Conservation (phyloP, 768 basidiomycete species). For the Tricholoma terreum region DNA sequence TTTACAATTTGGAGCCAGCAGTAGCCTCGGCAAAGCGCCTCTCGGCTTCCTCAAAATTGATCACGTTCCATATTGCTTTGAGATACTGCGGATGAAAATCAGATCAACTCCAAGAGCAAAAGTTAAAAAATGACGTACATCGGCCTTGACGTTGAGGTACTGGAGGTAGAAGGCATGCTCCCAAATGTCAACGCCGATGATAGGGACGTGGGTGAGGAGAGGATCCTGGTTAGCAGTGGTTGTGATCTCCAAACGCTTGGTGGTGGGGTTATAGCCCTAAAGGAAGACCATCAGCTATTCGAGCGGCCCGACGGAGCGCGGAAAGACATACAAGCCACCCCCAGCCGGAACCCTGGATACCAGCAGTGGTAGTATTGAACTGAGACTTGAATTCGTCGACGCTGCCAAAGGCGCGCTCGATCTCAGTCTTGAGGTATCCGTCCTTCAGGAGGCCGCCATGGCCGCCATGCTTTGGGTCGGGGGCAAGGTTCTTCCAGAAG, state of each 20-base stretch:
- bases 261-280: conserved; percentile 67
- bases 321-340: conserved; percentile 81
- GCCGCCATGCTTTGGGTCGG: conserved; percentile 48
- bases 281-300: not conserved
- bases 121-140: conserved; percentile 52
- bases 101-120: not conserved
- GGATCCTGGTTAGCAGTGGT: conserved; percentile 98
- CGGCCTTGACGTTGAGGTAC: conserved; percentile 92
- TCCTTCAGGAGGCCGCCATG: conserved; percentile 55
- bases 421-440: conserved; percentile 66
- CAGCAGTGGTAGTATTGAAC: conserved; percentile 82
- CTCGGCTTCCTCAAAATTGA: conserved; percentile 89
- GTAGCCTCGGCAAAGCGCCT: conserved; percentile 32
- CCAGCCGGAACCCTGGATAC: conserved; percentile 93
- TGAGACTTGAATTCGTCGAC: conserved; percentile 72
- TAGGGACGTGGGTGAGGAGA: conserved; percentile 66
- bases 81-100: conserved; percentile 57
- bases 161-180: conserved; percentile 97
- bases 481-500: conserved; percentile 94
- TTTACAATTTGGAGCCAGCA: conserved; percentile 21
- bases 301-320: not conserved
- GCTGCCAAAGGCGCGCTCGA: conserved; percentile 61
- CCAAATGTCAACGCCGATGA: conserved; percentile 95
- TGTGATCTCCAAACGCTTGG: conserved; percentile 74
- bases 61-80: conserved; percentile 84